Percentiles rank a stretch among this genome's conserved stretches.
phyloP scores from a whole-genome alignment of 257 asterid species.

The Hygrophila difformis region DNA sequence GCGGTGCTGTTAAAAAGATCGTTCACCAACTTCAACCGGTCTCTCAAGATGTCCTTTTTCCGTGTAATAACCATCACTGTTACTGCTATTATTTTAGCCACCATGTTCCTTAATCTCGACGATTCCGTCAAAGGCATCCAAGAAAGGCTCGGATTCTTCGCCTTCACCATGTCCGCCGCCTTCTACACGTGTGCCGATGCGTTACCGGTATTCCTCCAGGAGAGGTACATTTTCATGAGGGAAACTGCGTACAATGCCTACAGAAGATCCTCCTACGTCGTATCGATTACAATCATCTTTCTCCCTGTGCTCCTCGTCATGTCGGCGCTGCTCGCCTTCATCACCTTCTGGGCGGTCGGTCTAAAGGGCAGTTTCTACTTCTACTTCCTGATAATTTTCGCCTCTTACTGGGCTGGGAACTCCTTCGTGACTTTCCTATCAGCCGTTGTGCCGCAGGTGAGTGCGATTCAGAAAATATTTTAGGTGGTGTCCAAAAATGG shows the following conservation, averaged over 20 bases:
- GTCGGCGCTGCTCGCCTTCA: conserved; percentile 44
- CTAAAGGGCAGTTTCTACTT: conserved; percentile 57
- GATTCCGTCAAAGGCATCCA: conserved; percentile 58
- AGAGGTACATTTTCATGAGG: conserved; percentile 66
- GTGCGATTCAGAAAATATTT: no score
- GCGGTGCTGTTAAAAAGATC: conserved; percentile 44
- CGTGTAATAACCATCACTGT: conserved; percentile 43
- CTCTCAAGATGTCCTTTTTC: conserved; percentile 58
- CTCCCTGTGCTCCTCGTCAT: conserved; percentile 45
- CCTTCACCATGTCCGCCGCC: conserved; percentile 66
- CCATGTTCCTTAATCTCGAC: conserved; percentile 59
- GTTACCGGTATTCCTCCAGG: conserved; percentile 61
- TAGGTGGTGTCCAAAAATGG: no score
- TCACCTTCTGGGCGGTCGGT: conserved; percentile 77
- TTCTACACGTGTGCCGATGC: conserved; percentile 87
- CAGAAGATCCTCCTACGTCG: conserved; percentile 55
- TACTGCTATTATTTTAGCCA: conserved; percentile 65
- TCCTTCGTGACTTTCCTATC: conserved; percentile 76
- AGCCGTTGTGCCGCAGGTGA: conserved; percentile 67
- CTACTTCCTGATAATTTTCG: conserved; percentile 46
- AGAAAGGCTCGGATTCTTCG: conserved; percentile 68
- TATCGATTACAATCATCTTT: conserved; percentile 50
- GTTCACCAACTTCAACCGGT: conserved; percentile 42
- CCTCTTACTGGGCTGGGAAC: conserved; percentile 77
- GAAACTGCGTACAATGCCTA: conserved; percentile 71